Evolutionary conservation across 108 stramenopile genomes (phyloP), one percentile per base, ranked within the genome.

Genomic region (Cylindrotheca fusiformis): DNA sequence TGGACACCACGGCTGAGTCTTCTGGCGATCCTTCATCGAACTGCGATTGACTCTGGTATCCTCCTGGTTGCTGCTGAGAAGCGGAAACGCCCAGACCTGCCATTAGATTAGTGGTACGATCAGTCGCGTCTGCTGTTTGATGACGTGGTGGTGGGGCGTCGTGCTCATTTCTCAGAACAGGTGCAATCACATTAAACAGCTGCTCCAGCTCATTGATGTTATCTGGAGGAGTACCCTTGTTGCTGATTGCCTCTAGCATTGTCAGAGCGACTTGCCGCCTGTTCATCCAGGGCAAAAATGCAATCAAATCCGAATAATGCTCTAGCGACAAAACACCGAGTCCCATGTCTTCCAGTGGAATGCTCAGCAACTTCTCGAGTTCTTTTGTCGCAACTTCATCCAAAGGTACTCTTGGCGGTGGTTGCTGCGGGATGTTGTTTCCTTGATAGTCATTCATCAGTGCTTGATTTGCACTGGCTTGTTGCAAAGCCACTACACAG

Each of bases 261-360:
- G 72, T 75, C 48, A 82, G 49, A 1, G 91, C 91, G 26, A 97
- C 88, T 65, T 83, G 67, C 27, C 82, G 81, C 10, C 92, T 87
- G 60, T 88, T 91, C 41, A 81, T 75, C 96, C 95, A 97, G 0
- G 97, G 96, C 67, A 99, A 77, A 63, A 93, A 91, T 25, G 81
- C 69, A 72, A 97, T 67, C 41, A 98, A 66, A 27, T 82, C 72
- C 1, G 87, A 69, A 69, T 90, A 99, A 48, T 84, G 80, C 0
- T 82, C 74, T 58, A 98, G 81, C 22, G 87, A 78, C 60, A 99
- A 77, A 19, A 96, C 91, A 31, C 74, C 65, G 31, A 96, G 60
- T 8, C 82, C 87, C 58, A 96, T 51, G 28, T 79, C 74, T 47
- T 88, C 79, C 44, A 98, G 65, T 14, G 98, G 97, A 47, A 93